phyloP scores from a whole-genome alignment of 2,329 filamentous ascomycete genomes.

The Acephala macrosclerotiorum region DNA sequence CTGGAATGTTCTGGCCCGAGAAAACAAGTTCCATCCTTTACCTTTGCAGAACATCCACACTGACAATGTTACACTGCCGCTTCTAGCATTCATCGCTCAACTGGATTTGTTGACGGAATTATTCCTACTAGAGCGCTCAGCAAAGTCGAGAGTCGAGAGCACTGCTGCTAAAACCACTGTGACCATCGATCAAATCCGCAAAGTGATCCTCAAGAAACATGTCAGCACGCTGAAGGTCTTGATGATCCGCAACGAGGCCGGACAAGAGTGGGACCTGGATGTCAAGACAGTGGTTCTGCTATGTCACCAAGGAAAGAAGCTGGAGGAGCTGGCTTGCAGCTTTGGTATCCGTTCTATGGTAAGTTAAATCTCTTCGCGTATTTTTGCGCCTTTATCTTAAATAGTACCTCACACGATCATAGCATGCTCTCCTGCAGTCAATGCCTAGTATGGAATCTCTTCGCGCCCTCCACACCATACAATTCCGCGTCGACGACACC shows the following conservation, averaged over 20 bases:
- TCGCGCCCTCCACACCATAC: conserved; percentile 62
- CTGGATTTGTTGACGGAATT: conserved; percentile 63
- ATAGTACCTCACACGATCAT: conserved; percentile 14
- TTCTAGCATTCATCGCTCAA: conserved; percentile 61
- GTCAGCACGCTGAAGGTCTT: conserved; percentile 59
- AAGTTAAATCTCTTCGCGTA: conserved; percentile 42
- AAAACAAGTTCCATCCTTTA: conserved; percentile 59
- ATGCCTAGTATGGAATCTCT: conserved; percentile 56
- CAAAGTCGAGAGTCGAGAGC: conserved; percentile 59
- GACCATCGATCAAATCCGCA: conserved; percentile 65
- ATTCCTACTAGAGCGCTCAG: conserved; percentile 62
- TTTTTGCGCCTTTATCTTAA: background rate
- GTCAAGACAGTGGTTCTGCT: conserved; percentile 62
- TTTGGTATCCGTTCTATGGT: conserved; percentile 63
- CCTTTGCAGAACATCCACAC: conserved; percentile 66
- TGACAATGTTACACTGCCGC: conserved; percentile 64
- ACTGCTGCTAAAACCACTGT: conserved; percentile 58
- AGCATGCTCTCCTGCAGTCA: conserved; percentile 66
- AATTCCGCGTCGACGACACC: conserved; percentile 61
- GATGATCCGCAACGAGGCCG: conserved; percentile 65
- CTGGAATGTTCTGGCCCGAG: conserved; percentile 63
- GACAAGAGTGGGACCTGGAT: conserved; percentile 63
- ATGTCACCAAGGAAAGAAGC: conserved; percentile 54
- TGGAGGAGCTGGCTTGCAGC: conserved; percentile 63
- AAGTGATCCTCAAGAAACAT: conserved; percentile 64